Percentiles rank a stretch among this genome's conserved stretches.
phyloP scores from a whole-genome alignment of 2,329 filamentous ascomycete genomes.

The Sporothrix protearum region DNA sequence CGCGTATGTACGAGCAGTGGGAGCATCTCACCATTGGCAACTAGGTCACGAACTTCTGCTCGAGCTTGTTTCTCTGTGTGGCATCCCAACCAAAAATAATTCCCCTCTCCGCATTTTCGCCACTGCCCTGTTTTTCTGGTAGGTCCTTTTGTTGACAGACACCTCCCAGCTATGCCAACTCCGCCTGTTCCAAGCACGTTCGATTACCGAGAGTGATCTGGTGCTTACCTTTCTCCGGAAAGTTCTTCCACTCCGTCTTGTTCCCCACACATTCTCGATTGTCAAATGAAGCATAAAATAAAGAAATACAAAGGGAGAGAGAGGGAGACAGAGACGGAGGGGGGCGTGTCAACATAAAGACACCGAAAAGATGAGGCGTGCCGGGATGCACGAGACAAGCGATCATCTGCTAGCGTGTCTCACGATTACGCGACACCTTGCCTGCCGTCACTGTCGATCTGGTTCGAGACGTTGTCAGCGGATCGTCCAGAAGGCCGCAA shows the following conservation, averaged over 20 bases:
- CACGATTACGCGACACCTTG: neutral
- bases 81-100: neutral
- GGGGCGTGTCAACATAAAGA: neutral
- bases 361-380: neutral
- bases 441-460: neutral
- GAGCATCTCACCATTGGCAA: neutral
- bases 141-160: neutral
- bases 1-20: neutral
- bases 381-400: neutral
- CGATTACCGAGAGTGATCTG: neutral
- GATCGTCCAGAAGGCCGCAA: no score
- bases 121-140: slow-evolving; percentile 2
- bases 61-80: neutral
- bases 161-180: neutral
- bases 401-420: neutral
- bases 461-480: neutral
- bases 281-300: neutral
- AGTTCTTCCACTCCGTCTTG: neutral
- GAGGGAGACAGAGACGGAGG: no score
- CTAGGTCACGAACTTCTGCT: neutral
- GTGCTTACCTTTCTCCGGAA: neutral
- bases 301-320: neutral
- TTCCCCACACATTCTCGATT: neutral
- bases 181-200: neutral
- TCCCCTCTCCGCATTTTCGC: neutral